Conservation (phyloP, 2,329 filamentous ascomycete species). For the Botrytis fabae region DNA sequence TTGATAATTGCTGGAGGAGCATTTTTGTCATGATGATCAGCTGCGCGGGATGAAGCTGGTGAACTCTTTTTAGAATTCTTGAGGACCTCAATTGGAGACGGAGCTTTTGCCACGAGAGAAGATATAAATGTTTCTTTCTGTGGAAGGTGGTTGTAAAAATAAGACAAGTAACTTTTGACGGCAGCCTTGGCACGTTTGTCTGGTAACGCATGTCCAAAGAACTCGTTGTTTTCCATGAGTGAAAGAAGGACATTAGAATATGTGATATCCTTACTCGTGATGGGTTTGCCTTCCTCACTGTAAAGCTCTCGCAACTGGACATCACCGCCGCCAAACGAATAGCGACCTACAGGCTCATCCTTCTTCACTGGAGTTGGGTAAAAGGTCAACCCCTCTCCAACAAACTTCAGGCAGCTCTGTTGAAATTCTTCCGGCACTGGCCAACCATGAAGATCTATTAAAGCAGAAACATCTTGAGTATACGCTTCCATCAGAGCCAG, state of each 20-base stretch:
- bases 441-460: constrained; percentile 21
- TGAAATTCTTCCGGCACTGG: constrained; percentile 18
- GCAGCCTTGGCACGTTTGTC: constrained; percentile 19
- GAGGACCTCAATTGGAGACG: not conserved
- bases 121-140: not conserved
- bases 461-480: constrained; percentile 2
- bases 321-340: not conserved
- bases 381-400: constrained; percentile 7
- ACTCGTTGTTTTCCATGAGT: constrained; percentile 22
- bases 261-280: constrained; percentile 22
- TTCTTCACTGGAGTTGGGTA: constrained; percentile 5
- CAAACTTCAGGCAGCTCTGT: not conserved
- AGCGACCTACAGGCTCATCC: not conserved
- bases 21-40: constrained; percentile 6
- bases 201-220: not conserved
- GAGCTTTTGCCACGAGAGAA: not conserved
- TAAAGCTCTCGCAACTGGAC: constrained; percentile 10
- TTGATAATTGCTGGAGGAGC: not conserved
- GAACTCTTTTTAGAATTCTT: not conserved
- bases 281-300: constrained; percentile 18
- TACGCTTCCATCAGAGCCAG: not conserved
- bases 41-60: not conserved
- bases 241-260: constrained; percentile 14
- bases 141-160: constrained; percentile 23
- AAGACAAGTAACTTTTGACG: constrained; percentile 19